Conservation (phyloP, 2,329 filamentous ascomycete genomes). For the Colletotrichum eremochloae region DNA sequence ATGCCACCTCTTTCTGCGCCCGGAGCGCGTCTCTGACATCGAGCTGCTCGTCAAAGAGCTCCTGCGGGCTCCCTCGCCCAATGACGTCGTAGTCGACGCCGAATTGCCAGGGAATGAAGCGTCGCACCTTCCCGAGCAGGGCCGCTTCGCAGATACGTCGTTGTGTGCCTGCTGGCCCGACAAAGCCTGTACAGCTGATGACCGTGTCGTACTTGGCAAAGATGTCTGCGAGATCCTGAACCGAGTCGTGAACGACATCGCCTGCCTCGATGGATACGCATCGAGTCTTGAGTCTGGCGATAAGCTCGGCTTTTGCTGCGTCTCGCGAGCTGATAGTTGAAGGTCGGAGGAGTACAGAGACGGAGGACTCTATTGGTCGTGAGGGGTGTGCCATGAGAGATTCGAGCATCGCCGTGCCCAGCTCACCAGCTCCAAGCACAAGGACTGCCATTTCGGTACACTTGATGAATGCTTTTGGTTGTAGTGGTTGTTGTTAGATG, state of each 20-base stretch:
- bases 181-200: slow-evolving; percentile 73
- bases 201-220: slow-evolving; percentile 66
- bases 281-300: slow-evolving; percentile 52
- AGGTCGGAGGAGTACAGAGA: slow-evolving; percentile 68
- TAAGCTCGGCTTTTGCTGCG: slow-evolving; percentile 52
- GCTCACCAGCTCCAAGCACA: slow-evolving; percentile 76
- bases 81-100: slow-evolving; percentile 79
- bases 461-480: not conserved
- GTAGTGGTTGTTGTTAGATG: not conserved
- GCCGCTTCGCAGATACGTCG: slow-evolving; percentile 69
- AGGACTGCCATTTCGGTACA: slow-evolving; percentile 57
- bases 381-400: slow-evolving; percentile 62
- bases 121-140: slow-evolving; percentile 60
- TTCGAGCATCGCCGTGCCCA: slow-evolving; percentile 69
- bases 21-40: slow-evolving; percentile 67
- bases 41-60: slow-evolving; percentile 77
- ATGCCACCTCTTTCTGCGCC: slow-evolving; percentile 61
- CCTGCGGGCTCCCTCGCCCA: slow-evolving; percentile 69
- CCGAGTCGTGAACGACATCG: slow-evolving; percentile 57
- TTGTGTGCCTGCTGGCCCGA: slow-evolving; percentile 67
- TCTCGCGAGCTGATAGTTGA: slow-evolving; percentile 57
- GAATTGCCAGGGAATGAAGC: slow-evolving; percentile 81
- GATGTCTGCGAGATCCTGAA: slow-evolving; percentile 54
- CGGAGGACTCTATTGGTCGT: slow-evolving; percentile 48
- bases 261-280: slow-evolving; percentile 58